Evolutionary conservation across 345 rosid species (phyloP).

Genomic region (Aquilaria sinensis): DNA sequence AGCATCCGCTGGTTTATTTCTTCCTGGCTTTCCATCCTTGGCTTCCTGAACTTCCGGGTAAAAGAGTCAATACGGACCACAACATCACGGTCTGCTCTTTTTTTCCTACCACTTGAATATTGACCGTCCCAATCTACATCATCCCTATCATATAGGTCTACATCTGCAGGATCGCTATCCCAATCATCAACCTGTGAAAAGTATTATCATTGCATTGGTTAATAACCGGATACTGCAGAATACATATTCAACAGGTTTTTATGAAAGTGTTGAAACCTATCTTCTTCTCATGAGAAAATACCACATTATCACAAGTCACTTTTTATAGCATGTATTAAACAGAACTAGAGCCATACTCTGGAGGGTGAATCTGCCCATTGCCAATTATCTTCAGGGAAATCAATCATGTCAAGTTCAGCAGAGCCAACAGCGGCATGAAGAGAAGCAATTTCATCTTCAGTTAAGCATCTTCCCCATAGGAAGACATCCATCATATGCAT

Average conservation of each 20-base stretch:
- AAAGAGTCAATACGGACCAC: slow-evolving; percentile 79
- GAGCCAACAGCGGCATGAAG: slow-evolving; percentile 75
- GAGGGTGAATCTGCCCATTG: slow-evolving; percentile 98
- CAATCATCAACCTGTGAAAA: slow-evolving; percentile 82
- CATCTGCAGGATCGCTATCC: slow-evolving; percentile 98
- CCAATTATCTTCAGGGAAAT: slow-evolving; percentile 89
- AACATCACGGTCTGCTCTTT: slow-evolving; percentile 78
- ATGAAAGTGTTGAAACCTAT: no score
- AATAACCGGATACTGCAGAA: slow-evolving; percentile 12
- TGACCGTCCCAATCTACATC: slow-evolving; percentile 99
- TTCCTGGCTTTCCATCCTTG: slow-evolving; percentile 91
- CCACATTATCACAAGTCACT: slow-evolving; percentile 4
- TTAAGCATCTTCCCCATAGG: slow-evolving; percentile 95
- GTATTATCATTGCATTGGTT: slow-evolving; percentile 18
- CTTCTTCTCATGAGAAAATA: slow-evolving; percentile 10
- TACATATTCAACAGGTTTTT: not conserved
- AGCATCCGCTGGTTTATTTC: slow-evolving; percentile 95
- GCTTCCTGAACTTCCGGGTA: slow-evolving; percentile 85
- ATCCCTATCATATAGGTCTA: slow-evolving; percentile 94
- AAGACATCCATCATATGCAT: slow-evolving; percentile 99
- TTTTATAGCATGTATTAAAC: not conserved
- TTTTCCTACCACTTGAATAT: slow-evolving; percentile 93
- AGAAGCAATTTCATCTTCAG: slow-evolving; percentile 85
- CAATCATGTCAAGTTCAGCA: slow-evolving; percentile 68
- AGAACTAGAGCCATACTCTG: slow-evolving; percentile 48